Base-by-base conservation (phyloP, 1,284 basidiomycete genomes). In the Cutaneotrichosporon sp. region DNA sequence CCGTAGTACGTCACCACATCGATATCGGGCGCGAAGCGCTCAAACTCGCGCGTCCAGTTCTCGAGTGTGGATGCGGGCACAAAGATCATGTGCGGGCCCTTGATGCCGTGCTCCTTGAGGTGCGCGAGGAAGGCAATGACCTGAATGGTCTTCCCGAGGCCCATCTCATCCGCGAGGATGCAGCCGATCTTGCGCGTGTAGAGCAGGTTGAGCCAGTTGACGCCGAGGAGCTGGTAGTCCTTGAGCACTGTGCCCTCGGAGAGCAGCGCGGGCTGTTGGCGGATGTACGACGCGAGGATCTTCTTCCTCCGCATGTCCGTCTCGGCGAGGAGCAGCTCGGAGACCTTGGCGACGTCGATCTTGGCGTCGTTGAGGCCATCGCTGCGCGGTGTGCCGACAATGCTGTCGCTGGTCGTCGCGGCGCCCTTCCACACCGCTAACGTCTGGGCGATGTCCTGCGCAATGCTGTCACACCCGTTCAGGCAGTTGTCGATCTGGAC, bases 131-230 rank as follows among this genome's bases (percentile, higher is more conserved):
- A 97, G 57, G 93, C 90, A 72, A 99, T 98, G 58, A 99, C 95
- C 81, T 99, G 78, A 52, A 79, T 78, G 6, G 81, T 99, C 83
- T 99, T 99, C 31, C 97, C 97, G 60, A 99, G 87, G 89, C 94
- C 93, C 95, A 97, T 97, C 80, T 97, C 94, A 79, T 99, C 95
- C 1, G 95, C 95, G 29, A 99, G 84, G 74, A 99, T 99, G 79
- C 95, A 97, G 63, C 92, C 95, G 55, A 91, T 85, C 62, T 85
- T 84, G 72, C 87, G 88, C 57, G 83, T 84, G 76, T 94, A 95
- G 50, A 99, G 82, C 29, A 99, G 80, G 76, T 92, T 88, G 66
- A 99, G 83, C 97, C 97, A 99, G 76, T 97, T 99, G 64, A 99
- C 85, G n/a, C 97, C 97, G 58, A 97, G 84, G 61, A 98, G 82